Percentiles rank a stretch among this genome's conserved stretches.
Conservation (phyloP, 2,329 filamentous ascomycete species). For the Cercospora nicotianae region DNA sequence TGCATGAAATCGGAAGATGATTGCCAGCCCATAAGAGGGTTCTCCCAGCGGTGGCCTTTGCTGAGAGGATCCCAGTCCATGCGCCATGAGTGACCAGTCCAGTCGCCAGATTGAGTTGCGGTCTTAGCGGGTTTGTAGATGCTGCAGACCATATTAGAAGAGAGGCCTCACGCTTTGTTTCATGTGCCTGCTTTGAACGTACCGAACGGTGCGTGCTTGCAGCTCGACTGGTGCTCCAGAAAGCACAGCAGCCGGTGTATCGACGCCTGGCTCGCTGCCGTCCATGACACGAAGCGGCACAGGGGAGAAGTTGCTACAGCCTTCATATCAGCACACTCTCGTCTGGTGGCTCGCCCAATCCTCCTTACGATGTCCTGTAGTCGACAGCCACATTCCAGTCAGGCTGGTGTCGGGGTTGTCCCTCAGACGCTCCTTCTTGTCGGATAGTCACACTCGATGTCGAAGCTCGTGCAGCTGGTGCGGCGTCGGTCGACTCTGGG, state of each 20-base stretch:
- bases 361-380: slow-evolving; percentile 81
- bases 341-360: neutral
- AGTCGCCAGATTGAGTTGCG: slow-evolving; percentile 92
- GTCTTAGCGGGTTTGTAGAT: slow-evolving; percentile 91
- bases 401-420: slow-evolving; percentile 65
- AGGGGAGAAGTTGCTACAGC: slow-evolving; percentile 77
- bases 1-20: slow-evolving; percentile 95
- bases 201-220: slow-evolving; percentile 92
- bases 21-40: slow-evolving; percentile 97
- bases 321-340: slow-evolving; percentile 31
- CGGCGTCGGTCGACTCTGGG: slow-evolving; percentile 20
- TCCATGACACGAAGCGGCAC: slow-evolving; percentile 87
- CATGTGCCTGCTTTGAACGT: slow-evolving; percentile 38
- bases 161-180: neutral
- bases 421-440: slow-evolving; percentile 52
- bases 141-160: slow-evolving; percentile 49
- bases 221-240: slow-evolving; percentile 93
- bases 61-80: slow-evolving; percentile 97
- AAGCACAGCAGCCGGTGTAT: slow-evolving; percentile 77
- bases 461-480: slow-evolving; percentile 16
- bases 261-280: slow-evolving; percentile 76
- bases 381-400: slow-evolving; percentile 81
- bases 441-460: slow-evolving; percentile 49
- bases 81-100: slow-evolving; percentile 82
- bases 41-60: slow-evolving; percentile 98